Evolutionary conservation across 2,329 filamentous ascomycete species (phyloP), one percentile per base, ranked within the genome.

Genomic region (Fusarium liriodendri): DNA sequence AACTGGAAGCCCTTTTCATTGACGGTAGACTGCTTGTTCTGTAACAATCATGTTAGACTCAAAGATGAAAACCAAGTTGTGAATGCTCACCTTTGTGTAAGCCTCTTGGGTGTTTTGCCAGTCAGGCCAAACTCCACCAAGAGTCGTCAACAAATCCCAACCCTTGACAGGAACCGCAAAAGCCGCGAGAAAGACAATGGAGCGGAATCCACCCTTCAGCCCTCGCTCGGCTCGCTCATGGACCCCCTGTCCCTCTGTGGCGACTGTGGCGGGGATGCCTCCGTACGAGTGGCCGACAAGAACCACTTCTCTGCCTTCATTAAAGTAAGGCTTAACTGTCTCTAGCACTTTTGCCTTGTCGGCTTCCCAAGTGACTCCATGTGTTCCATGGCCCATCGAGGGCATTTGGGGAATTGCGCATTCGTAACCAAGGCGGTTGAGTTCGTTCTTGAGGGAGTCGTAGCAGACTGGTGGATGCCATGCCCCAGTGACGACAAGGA

Each of bases 401-500:
- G 68, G 68, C 1, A 72, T 13, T 0, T 58, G 62, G 1, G 69
- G 69, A 1, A 71, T 52, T 1, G 57, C 0, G n/a, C 62, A 70
- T 13, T 70, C 55, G 20, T 66, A 70, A 10, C 33, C 47, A 1
- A 54, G n/a, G 0, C 27, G 4, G 1, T 8, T 25, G 2, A 72
- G 58, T 1, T 45, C 68, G 0, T 6, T 4, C 3, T 58, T 64
- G 1, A 72, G 60, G 9, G 38, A n/a, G 6, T 66, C 59, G 33
- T 72, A 72, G 40, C 69, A 72, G 11, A 29, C 52, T 1, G 69
- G 68, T 4, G 69, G 68, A 27, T 72, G 67, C 69, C 69, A 72
- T 9, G 69, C 69, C 3, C 69, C 69, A 0, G 69, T 70, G 14
- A 71, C 64, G 2, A 72, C 33, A 1, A 71, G 68, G 10, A 72